A percentile compares a stretch with the other conserved stretches of the same genome.
These are phyloP conservation scores for Tylopilus subfusipes DNA, from an alignment of 768 basidiomycete species.

Conservation along the genomic window DNA sequence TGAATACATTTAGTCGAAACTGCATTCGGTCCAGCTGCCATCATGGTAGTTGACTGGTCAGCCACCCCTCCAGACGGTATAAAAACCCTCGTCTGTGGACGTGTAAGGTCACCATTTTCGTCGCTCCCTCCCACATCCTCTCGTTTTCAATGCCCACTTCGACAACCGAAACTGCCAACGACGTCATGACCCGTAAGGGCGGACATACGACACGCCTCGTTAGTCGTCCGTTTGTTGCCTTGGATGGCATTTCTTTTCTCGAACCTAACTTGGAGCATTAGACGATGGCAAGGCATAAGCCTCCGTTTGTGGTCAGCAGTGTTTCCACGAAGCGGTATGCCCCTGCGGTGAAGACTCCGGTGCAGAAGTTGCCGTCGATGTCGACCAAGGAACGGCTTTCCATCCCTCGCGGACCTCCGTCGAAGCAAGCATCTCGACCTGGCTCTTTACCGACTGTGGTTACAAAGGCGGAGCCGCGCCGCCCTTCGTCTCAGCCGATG, in stretches of 20 bases:
- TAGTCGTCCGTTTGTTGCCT: not conserved
- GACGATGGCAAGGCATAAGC: not conserved
- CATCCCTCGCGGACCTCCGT: not conserved
- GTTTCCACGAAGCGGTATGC: not conserved
- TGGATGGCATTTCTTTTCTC: too few species aligned
- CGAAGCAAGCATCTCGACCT: not conserved
- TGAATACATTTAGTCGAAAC: not conserved
- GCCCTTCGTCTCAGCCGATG: not conserved
- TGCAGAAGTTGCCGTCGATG: not conserved
- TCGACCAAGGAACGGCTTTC: not conserved
- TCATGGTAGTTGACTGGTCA: not conserved
- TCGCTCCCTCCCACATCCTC: not conserved
- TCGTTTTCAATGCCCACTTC: not conserved
- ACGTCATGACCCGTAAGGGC: not conserved
- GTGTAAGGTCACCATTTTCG: not conserved
- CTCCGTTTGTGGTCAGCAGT: conserved; percentile 12
- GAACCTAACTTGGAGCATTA: not conserved
- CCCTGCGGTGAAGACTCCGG: not conserved
- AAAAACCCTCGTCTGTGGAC: not conserved
- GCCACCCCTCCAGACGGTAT: not conserved
- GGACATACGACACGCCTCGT: not conserved
- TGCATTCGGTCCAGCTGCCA: not conserved
- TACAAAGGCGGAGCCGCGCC: not conserved
- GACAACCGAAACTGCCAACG: not conserved
- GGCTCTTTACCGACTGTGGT: not conserved